These are phyloP conservation scores for Sclerotinia nivalis DNA, from an alignment of 2,329 filamentous ascomycete species.

Conservation along the genomic window DNA sequence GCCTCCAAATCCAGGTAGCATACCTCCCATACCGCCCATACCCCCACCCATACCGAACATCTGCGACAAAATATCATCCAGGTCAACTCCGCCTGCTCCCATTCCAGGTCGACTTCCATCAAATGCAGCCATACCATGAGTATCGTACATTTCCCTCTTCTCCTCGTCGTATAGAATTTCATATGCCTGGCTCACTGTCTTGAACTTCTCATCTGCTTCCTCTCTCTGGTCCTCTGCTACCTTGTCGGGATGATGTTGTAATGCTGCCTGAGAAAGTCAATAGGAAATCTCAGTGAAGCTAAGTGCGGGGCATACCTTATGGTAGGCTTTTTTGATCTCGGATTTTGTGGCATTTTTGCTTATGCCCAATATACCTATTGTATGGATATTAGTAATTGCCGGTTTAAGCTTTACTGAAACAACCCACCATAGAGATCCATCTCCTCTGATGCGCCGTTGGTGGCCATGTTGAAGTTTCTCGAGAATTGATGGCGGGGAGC, in stretches of 20 bases:
- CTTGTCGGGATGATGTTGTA: conserved; percentile 93
- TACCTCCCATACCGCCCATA: conserved; percentile 45
- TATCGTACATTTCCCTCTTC: conserved; percentile 88
- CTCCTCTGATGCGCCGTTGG: conserved; percentile 41
- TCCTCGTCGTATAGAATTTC: conserved; percentile 97
- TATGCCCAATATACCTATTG: conserved; percentile 75
- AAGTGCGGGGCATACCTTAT: conserved; percentile 63
- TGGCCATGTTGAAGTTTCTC: conserved; percentile 35
- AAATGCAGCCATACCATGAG: conserved; percentile 94
- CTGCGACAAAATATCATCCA: conserved; percentile 89
- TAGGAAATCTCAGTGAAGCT: conserved; percentile 24
- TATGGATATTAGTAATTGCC: conserved; percentile 36
- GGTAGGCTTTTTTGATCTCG: conserved; percentile 94
- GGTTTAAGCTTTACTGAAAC: conserved; percentile 5
- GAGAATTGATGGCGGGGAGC: conserved; percentile 17
- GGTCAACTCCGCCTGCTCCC: conserved; percentile 69
- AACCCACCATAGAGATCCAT: conserved; percentile 63
- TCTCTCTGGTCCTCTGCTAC: conserved; percentile 82
- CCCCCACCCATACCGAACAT: conserved; percentile 76
- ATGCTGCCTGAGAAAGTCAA: conserved; percentile 63
- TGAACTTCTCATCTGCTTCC: conserved; percentile 89
- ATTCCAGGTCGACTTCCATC: conserved; percentile 68
- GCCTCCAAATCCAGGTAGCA: conserved; percentile 40
- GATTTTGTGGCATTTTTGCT: conserved; percentile 69
- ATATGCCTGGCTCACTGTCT: conserved; percentile 89